A percentile compares a stretch with the other conserved stretches of the same genome.
Conservation (phyloP, 768 basidiomycete species). For the Psilocybe cyanescens region DNA sequence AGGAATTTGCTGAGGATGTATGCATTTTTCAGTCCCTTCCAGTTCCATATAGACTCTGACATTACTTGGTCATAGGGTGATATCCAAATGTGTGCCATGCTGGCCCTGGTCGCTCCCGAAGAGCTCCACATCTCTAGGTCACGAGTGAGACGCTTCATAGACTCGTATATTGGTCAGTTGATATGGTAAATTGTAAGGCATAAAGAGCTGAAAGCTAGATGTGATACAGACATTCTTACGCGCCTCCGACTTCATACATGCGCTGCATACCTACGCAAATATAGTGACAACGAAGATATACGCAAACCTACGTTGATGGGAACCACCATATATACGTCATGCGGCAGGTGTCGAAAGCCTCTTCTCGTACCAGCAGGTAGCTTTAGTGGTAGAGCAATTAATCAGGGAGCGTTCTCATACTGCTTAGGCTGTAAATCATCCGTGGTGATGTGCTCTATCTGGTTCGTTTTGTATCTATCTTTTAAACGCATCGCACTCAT, state of each 20-base stretch:
- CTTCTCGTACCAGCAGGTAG: conserved; percentile 47
- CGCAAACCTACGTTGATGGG: conserved; percentile 57
- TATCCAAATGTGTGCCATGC: conserved; percentile 78
- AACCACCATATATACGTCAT: conserved; percentile 72
- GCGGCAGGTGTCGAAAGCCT: conserved; percentile 71
- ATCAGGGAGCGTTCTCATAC: conserved; percentile 52
- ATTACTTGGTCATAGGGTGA: conserved; percentile 57
- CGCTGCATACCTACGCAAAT: conserved; percentile 79
- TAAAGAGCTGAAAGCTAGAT: neutral
- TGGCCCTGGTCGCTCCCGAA: conserved; percentile 60
- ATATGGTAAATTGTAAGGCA: too few species aligned
- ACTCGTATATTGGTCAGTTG: conserved; percentile 72
- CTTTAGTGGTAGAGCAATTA: conserved; percentile 21
- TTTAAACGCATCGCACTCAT: conserved; percentile 1
- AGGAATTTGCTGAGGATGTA: conserved; percentile 68
- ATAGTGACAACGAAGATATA: conserved; percentile 53
- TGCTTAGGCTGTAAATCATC: conserved; percentile 59
- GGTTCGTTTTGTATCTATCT: conserved; percentile 47
- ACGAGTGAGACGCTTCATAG: conserved; percentile 58
- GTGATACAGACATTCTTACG: conserved; percentile 57
- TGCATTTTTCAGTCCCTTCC: neutral
- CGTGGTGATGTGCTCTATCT: conserved; percentile 66
- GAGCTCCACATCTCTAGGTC: conserved; percentile 55
- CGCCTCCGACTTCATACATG: conserved; percentile 64
- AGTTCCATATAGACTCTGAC: neutral